Evolutionary conservation across 148 eudicot genomes (phyloP), one percentile per base, ranked within the genome.

Genomic region (Silene latifolia): DNA sequence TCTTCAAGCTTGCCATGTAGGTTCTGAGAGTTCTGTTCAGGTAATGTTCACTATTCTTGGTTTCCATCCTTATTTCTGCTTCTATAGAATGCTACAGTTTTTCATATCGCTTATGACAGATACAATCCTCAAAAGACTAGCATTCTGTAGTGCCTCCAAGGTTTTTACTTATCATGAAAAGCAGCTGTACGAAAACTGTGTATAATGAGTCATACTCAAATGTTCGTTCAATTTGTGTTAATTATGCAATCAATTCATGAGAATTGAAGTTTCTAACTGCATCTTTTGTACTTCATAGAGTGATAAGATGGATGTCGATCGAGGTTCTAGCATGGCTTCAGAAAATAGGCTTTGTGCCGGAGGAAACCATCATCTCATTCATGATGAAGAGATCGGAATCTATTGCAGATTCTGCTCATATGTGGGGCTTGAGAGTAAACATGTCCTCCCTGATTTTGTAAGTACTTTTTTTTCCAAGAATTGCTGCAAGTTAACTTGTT

Each of bases 311-410:
- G 76, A 76, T 51, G 47, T 42, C 15, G 46, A 42, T 23, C 72
- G 63, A 19, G 54, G 74, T n/a, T 51, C 51, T 51, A 59, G 56
- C 44, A 73, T 56, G 13, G 75, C 35, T 56, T 77, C 66, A 65
- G 86, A 54, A 71, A 48, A 74, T 18, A 61, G 57, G 19, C 76
- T 72, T 59, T 88, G 91, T 70, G 74, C 32, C 48, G 64, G 77
- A 67, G 92, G 92, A 48, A 72, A 63, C 2, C 95, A 90, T 63
- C 66, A 73, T 19, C 72, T 87, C 51, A 67, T 84, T 35, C 69
- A 79, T 12, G 86, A 90, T 47, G 90, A 88, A 8, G 77, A 90
- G 77, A 72, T 88, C 61, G 95, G 95, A 23, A 8, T 87, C 0
- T 39, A 21, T 13, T 90, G 95, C 82, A 83, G 70, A 74, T 71